Evolutionary conservation across 208 protist species (phyloP).

Genomic region (Leishmania lainsoni): DNA sequence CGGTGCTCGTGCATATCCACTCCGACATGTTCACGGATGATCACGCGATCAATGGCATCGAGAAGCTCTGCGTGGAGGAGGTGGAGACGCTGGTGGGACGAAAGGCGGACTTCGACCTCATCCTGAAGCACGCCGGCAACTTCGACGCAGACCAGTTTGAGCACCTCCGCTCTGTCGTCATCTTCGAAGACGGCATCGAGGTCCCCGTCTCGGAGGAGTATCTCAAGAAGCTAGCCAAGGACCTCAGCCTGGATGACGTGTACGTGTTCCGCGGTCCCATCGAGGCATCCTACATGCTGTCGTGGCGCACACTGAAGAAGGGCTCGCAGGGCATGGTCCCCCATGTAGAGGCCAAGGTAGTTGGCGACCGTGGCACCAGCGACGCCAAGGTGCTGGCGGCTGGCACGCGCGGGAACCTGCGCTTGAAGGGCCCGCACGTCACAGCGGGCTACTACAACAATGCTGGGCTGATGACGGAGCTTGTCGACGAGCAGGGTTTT

Average conservation of each 20-base stretch:
- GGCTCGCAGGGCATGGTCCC: slow-evolving; percentile 79
- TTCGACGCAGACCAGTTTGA: slow-evolving; percentile 89
- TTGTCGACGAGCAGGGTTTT: slow-evolving; percentile 90
- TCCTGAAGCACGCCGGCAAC: slow-evolving; percentile 89
- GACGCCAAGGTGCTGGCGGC: slow-evolving; percentile 88
- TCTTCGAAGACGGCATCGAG: slow-evolving; percentile 83
- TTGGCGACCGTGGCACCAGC: slow-evolving; percentile 86
- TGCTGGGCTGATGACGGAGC: slow-evolving; percentile 85
- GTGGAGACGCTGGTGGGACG: slow-evolving; percentile 76
- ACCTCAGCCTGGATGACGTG: slow-evolving; percentile 85
- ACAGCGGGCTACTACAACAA: slow-evolving; percentile 92
- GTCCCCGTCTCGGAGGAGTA: slow-evolving; percentile 67
- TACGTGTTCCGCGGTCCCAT: slow-evolving; percentile 88
- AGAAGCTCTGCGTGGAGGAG: slow-evolving; percentile 92
- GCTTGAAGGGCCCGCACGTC: slow-evolving; percentile 87
- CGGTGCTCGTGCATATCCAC: slow-evolving; percentile 87
- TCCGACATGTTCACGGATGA: slow-evolving; percentile 91
- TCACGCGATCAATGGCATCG: slow-evolving; percentile 89
- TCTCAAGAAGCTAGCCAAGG: slow-evolving; percentile 72
- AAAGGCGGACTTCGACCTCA: slow-evolving; percentile 84
- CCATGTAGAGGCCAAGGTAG: slow-evolving; percentile 86
- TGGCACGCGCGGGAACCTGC: slow-evolving; percentile 85
- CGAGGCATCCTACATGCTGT: slow-evolving; percentile 82
- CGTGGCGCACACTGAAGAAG: slow-evolving; percentile 72
- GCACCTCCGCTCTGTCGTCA: slow-evolving; percentile 78